These are phyloP conservation scores for Coniella lustricola DNA, from an alignment of 2,329 filamentous ascomycete genomes.

Conservation along the genomic window DNA sequence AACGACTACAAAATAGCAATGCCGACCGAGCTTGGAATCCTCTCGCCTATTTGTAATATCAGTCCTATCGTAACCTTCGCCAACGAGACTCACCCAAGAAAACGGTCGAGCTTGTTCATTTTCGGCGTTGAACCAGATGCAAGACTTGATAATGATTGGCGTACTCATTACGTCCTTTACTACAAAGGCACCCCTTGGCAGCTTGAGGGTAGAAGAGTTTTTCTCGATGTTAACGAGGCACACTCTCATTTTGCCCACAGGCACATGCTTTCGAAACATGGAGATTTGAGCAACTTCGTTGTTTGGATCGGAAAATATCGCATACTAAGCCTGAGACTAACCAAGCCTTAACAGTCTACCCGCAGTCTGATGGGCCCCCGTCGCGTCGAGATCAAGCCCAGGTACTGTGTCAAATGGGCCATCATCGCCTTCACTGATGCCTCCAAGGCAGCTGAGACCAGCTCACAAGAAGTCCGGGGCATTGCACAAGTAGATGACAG, in stretches of 20 bases:
- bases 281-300: conserved; percentile 5
- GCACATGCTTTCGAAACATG: background rate
- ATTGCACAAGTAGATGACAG: background rate
- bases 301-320: conserved; percentile 8
- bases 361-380: conserved; percentile 1
- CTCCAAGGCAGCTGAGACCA: background rate
- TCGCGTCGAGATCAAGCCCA: background rate
- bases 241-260: conserved; percentile 8
- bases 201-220: conserved; percentile 2
- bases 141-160: background rate
- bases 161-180: conserved; percentile 5
- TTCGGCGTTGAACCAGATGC: background rate
- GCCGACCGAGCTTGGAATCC: too few relatives aligned
- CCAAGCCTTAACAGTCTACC: conserved; percentile 12
- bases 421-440: conserved; percentile 9
- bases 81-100: background rate
- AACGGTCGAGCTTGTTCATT: background rate
- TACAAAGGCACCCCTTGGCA: conserved; percentile 7
- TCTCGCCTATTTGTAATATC: too few relatives aligned
- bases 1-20: too few relatives aligned
- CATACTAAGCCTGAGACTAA: background rate
- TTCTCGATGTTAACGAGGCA: conserved; percentile 3
- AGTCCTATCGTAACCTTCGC: background rate
- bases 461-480: background rate
- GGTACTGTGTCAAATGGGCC: conserved; percentile 10